phyloP scores from a whole-genome alignment of 2,329 filamentous ascomycete species.

The Pezicula radicicola region DNA sequence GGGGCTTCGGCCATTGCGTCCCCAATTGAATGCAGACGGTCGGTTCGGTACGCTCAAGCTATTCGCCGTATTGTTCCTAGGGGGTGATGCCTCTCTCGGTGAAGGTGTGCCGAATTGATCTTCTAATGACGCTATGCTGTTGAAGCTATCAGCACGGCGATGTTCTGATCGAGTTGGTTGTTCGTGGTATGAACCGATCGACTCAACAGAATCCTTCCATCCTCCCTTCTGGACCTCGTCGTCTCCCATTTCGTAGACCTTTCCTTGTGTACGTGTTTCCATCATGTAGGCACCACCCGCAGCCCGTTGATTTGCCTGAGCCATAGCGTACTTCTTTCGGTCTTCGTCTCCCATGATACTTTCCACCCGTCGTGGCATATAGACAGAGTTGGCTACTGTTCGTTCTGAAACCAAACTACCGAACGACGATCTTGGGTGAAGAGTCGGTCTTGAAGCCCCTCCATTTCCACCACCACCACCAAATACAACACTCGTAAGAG shows the following conservation, averaged over 20 bases:
- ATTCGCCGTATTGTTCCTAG: background rate
- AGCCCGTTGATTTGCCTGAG: constrained; percentile 51
- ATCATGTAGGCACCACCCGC: constrained; percentile 35
- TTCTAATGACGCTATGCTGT: constrained; percentile 12
- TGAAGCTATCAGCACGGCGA: constrained; percentile 10
- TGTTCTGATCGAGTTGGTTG: constrained; percentile 8
- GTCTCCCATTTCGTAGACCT: constrained; percentile 49
- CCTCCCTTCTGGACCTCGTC: constrained; percentile 37
- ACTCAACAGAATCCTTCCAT: constrained; percentile 38
- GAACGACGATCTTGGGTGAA: constrained; percentile 59
- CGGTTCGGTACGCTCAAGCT: constrained; percentile 14
- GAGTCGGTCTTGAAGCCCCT: constrained; percentile 24
- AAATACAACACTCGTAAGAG: constrained; percentile 54
- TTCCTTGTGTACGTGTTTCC: constrained; percentile 35
- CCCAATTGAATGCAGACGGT: constrained; percentile 11
- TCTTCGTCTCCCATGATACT: constrained; percentile 79
- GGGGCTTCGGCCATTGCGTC: constrained; percentile 29
- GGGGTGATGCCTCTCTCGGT: constrained; percentile 6
- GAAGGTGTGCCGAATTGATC: constrained; percentile 6
- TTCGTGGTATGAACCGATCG: constrained; percentile 22
- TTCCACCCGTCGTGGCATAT: constrained; percentile 57
- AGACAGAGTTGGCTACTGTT: constrained; percentile 57
- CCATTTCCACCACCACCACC: constrained; percentile 31
- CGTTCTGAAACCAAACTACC: constrained; percentile 61
- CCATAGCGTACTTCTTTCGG: constrained; percentile 67